Evolutionary conservation across 1,139 yeast genomes (phyloP).

Genomic region (Yamadazyma jaroonii): DNA sequence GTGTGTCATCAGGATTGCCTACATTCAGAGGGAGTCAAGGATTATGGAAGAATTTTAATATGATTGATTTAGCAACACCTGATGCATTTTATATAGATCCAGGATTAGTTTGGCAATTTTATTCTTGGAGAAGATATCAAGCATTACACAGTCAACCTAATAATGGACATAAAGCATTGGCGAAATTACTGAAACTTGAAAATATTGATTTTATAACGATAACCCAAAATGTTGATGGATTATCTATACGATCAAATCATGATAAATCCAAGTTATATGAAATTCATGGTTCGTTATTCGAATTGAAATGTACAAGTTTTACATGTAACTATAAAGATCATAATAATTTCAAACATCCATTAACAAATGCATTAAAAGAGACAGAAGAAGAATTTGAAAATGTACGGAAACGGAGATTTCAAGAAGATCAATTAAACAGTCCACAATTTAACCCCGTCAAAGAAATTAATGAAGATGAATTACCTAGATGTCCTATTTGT

Average conservation of each 20-base stretch:
- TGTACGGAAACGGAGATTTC: slow-evolving; percentile 40
- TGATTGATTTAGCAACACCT: slow-evolving; percentile 85
- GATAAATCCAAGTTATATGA: slow-evolving; percentile 50
- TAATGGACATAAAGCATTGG: slow-evolving; percentile 66
- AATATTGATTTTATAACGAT: slow-evolving; percentile 52
- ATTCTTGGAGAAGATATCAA: slow-evolving; percentile 62
- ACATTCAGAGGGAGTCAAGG: slow-evolving; percentile 75
- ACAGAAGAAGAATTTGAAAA: slow-evolving; percentile 29
- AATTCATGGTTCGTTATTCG: slow-evolving; percentile 77
- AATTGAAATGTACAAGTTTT: slow-evolving; percentile 71
- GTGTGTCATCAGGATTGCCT: slow-evolving; percentile 74
- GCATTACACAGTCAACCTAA: slow-evolving; percentile 73
- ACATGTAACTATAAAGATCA: slow-evolving; percentile 60
- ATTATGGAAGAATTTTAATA: slow-evolving; percentile 73
- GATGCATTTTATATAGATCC: slow-evolving; percentile 86
- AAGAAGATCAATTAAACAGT: slow-evolving; percentile 28
- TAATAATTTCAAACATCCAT: slow-evolving; percentile 56
- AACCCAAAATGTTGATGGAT: slow-evolving; percentile 82
- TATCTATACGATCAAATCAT: slow-evolving; percentile 66
- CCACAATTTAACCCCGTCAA: slow-evolving; percentile 50
- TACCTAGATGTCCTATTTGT: slow-evolving; percentile 82
- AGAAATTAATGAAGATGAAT: slow-evolving; percentile 44
- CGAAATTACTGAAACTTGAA: slow-evolving; percentile 37
- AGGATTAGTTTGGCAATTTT: slow-evolving; percentile 86
- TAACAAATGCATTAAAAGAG: slow-evolving; percentile 53